Evolutionary conservation across 2,329 filamentous ascomycete species (phyloP), one percentile per base, ranked within the genome.

Genomic region (Colletotrichum shisoi): DNA sequence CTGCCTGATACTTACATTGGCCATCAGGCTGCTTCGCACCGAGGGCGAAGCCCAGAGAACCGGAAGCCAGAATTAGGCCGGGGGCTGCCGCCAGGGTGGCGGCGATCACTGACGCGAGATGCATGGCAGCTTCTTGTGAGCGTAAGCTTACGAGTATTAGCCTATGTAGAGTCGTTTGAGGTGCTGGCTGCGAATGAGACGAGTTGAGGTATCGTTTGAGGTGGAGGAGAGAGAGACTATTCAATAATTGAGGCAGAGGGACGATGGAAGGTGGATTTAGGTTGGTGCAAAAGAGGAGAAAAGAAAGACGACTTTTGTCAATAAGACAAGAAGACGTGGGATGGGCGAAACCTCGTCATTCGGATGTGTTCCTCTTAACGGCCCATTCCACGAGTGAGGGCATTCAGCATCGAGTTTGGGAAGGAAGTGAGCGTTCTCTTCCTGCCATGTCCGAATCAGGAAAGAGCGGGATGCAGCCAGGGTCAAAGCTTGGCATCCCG

Each of bases 1-100:
- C 89, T 52, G 77, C 74, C 49, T 82, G 79, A 44, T 78, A 78
- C 79, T 92, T 92, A 84, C 89, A 92, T 39, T 68, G 62, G 48
- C 83, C 85, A 72, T 87, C 85, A 27, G 82, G 63, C 70, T 85
- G 85, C 75, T 90, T 88, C 72, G 87, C 85, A 68, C 89, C 89
- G 13, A 92, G 80, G 15, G 89, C 83, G 73, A 90, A 90, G 58
- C 89, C 89, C 68, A 91, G 72, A 17, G 72, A 75, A 9, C 78
- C 79, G 11, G 72, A 75, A n/a, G 76, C 76, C 19, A 81, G 78
- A 4, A 82, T 76, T 3, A 84, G 77, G 34, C 71, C 59, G 1
- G 74, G 71, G 42, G 70, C 70, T 40, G 68, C 39, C 8, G 68
- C 71, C 49, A 68, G 52, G 0, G 70, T 52, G 53, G 70, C 67